These are phyloP conservation scores for Sarcomyxa edulis DNA, from an alignment of 768 basidiomycete genomes.

Conservation along the genomic window DNA sequence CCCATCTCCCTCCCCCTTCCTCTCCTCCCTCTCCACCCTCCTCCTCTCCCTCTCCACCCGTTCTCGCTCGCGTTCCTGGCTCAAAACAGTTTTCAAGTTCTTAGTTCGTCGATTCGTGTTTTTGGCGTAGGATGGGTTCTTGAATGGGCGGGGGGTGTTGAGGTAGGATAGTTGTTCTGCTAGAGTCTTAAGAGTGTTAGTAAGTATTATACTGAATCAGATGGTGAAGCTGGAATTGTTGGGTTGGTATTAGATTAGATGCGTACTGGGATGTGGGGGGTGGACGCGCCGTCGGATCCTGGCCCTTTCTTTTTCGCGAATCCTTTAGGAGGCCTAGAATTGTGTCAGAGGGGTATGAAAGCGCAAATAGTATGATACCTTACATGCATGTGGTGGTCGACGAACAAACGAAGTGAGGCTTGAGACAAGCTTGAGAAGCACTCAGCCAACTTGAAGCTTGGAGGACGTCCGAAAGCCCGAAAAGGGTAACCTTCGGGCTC, in stretches of 20 bases:
- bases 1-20: conserved; percentile 41
- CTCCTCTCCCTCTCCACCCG: conserved; percentile 58
- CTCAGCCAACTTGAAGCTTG: no score
- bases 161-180: conserved; percentile 73
- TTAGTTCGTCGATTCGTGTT: conserved; percentile 70
- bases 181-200: no score
- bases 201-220: conserved; percentile 18
- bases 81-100: conserved; percentile 74
- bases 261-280: conserved; percentile 37
- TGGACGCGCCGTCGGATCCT: conserved; percentile 35
- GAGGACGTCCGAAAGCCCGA: no score
- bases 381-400: no score
- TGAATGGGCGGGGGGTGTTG: conserved; percentile 69
- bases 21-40: conserved; percentile 49
- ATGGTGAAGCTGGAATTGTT: not conserved
- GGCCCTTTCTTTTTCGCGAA: conserved; percentile 30
- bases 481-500: no score
- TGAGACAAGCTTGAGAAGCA: no score
- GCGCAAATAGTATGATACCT: no score
- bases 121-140: conserved; percentile 65
- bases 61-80: conserved; percentile 76
- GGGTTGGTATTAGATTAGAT: not conserved
- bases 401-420: no score
- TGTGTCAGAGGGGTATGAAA: no score
- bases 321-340: conserved; percentile 40